Conservation (phyloP, 768 basidiomycete species). For the Russula foetens region DNA sequence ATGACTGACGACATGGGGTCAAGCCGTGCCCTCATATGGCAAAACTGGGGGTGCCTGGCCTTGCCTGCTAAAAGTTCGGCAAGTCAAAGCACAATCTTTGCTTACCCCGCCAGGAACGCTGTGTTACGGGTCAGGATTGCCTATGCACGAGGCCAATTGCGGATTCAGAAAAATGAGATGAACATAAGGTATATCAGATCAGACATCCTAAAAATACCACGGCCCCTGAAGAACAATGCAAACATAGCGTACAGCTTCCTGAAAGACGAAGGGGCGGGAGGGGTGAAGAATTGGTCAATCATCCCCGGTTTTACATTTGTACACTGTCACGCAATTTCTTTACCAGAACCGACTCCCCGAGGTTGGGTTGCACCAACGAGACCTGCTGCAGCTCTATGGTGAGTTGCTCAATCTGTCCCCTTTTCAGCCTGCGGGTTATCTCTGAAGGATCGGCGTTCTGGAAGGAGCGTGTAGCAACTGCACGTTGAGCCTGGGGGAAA, state of each 20-base stretch:
- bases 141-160: not conserved
- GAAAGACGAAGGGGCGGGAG: too few relatives aligned
- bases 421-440: constrained; percentile 33
- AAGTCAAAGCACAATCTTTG: too few relatives aligned
- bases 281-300: too few relatives aligned
- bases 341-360: not conserved
- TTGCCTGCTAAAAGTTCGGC: too few relatives aligned
- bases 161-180: not conserved
- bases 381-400: constrained; percentile 11
- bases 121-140: not conserved
- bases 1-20: too few relatives aligned
- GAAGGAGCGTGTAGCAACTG: constrained; percentile 26
- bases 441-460: constrained; percentile 27
- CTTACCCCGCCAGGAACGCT: too few relatives aligned
- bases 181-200: not conserved
- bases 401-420: constrained; percentile 38
- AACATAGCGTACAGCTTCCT: not conserved
- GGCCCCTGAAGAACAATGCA: not conserved
- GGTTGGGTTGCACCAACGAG: not conserved
- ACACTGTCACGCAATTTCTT: not conserved
- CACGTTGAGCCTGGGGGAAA: constrained; percentile 14
- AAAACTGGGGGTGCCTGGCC: too few relatives aligned
- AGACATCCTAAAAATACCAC: not conserved
- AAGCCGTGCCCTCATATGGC: too few relatives aligned
- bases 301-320: not conserved